phyloP scores from a whole-genome alignment of 2,329 filamentous ascomycete genomes.

The Corynespora cassiicola region DNA sequence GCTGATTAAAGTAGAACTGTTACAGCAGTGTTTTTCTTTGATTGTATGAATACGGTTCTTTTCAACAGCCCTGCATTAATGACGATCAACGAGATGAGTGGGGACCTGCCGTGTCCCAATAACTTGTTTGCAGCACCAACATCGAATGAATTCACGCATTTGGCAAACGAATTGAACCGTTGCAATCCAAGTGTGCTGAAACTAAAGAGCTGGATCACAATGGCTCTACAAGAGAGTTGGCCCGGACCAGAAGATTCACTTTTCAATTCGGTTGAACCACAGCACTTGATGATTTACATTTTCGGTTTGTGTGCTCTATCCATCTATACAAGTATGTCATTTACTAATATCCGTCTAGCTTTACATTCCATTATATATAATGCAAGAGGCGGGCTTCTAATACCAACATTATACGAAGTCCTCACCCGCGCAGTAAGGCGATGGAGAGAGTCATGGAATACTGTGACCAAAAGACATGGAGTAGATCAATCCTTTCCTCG shows the following conservation, averaged over 20 bases:
- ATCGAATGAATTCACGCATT: conserved; percentile 2
- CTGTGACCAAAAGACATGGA: neutral
- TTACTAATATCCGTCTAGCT: neutral
- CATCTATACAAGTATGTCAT: too few relatives aligned
- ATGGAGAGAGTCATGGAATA: conserved; percentile 23
- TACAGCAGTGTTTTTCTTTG: conserved; percentile 1
- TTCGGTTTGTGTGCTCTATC: conserved; percentile 11
- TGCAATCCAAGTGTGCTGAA: neutral
- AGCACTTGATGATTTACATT: conserved; percentile 13
- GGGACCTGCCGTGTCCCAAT: conserved; percentile 13
- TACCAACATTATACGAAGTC: conserved; percentile 1
- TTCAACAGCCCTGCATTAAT: conserved; percentile 18
- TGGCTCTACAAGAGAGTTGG: conserved; percentile 6
- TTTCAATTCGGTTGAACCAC: neutral
- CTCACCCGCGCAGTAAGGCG: conserved; percentile 15
- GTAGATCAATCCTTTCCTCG: neutral
- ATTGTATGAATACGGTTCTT: conserved; percentile 16
- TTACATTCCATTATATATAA: conserved; percentile 13
- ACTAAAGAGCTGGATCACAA: conserved; percentile 6
- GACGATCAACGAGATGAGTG: conserved; percentile 10
- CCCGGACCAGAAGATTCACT: neutral
- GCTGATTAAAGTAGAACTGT: conserved; percentile 1
- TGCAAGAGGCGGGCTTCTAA: conserved; percentile 6
- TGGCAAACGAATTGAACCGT: neutral
- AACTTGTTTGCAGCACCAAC: conserved; percentile 18